Evolutionary conservation across 2,329 filamentous ascomycete genomes (phyloP).

Genomic region (Sporothrix protearum): DNA sequence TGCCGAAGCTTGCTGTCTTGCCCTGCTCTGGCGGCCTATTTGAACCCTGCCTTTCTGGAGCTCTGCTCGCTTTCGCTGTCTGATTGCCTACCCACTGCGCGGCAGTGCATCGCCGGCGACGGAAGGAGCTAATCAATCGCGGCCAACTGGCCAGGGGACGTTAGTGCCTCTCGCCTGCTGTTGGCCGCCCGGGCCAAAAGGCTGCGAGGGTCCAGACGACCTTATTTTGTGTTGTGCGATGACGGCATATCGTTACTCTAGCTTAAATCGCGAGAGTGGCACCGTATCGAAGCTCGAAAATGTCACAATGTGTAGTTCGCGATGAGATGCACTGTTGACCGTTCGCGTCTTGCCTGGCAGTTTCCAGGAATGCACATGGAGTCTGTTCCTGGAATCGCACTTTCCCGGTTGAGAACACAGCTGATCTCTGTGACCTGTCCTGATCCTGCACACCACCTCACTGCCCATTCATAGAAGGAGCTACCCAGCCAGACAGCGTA

Average conservation of each 20-base stretch:
- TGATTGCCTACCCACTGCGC: neutral
- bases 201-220: neutral
- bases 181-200: neutral
- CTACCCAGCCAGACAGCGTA: neutral
- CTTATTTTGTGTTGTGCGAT: neutral
- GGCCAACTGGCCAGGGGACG: neutral
- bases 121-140: slow-evolving; percentile 9
- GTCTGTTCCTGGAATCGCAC: neutral
- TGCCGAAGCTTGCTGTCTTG: neutral
- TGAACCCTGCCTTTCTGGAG: neutral
- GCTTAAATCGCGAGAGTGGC: neutral
- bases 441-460: neutral
- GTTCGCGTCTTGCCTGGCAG: neutral
- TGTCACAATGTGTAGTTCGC: neutral
- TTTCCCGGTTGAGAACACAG: neutral
- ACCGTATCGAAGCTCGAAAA: neutral
- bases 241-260: neutral
- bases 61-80: neutral
- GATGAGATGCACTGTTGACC: neutral
- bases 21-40: neutral
- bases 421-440: neutral
- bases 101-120: neutral
- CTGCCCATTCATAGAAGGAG: neutral
- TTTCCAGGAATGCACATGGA: neutral
- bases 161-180: neutral